Evolutionary conservation across 257 asterid species (phyloP).

Genomic region (Ajuga chamaepitys): DNA sequence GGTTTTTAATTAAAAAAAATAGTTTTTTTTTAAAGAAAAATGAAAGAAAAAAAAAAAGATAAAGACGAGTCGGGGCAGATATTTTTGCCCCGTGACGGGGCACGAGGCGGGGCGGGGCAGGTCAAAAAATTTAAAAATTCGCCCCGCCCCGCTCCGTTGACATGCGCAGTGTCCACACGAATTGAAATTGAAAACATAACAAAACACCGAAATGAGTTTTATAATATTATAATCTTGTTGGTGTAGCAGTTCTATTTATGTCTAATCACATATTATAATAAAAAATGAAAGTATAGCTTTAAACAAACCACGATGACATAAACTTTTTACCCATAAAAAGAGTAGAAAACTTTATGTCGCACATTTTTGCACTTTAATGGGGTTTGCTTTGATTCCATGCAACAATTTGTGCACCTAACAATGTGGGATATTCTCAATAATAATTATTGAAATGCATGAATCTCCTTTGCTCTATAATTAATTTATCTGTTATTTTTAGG

Average conservation of each 20-base stretch:
- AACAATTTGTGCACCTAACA: constrained; percentile 11
- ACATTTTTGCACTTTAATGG: constrained; percentile 6
- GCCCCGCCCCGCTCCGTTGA: too few species aligned
- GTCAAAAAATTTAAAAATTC: too few species aligned
- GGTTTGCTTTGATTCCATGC: constrained; percentile 6
- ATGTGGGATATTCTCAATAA: background rate
- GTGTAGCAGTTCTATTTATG: background rate
- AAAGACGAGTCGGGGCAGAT: too few species aligned
- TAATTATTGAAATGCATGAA: constrained; percentile 24
- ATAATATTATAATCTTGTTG: background rate
- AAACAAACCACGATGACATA: constrained; percentile 10
- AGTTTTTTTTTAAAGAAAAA: too few species aligned
- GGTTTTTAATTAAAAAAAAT: too few species aligned
- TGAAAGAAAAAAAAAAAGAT: too few species aligned
- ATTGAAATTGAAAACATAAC: background rate
- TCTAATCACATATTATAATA: background rate
- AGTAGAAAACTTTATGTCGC: constrained; percentile 13
- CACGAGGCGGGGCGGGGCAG: too few species aligned
- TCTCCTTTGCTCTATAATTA: constrained; percentile 3
- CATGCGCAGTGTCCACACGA: too few species aligned
- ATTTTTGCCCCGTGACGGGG: too few species aligned
- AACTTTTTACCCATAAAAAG: constrained; percentile 24
- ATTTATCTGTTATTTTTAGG: background rate
- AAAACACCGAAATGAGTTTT: background rate
- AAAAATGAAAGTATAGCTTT: constrained; percentile 9